Evolutionary conservation across 2,329 filamentous ascomycete species (phyloP), one percentile per base, ranked within the genome.

Genomic region (Hymenotorrendiella dingleyae): DNA sequence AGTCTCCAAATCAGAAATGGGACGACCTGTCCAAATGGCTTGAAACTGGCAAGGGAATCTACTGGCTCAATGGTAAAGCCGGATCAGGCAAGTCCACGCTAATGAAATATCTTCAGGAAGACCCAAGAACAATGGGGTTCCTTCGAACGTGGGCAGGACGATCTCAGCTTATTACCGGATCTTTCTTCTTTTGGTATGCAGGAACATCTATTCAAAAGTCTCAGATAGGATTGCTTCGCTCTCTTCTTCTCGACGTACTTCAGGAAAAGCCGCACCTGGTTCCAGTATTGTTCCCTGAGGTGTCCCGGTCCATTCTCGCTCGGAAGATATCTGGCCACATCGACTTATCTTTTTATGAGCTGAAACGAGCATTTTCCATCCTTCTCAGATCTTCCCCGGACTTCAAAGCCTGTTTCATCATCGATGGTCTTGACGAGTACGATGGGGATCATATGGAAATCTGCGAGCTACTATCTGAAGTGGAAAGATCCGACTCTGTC

Each of bases 151-250:
- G 46, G 39, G 36, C 42, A 7, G 23, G 14, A 2, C 2, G 3
- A 2, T 9, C 2, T 1, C 7, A 27, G 5, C 23, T 49, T 10
- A 12, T 40, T 12, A n/a, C 36, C 0, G 36, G 21, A 0, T 24
- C 16, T 3, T 53, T 50, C 36, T 59, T 49, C 30, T 57, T 52
- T 29, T 60, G 55, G 55, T 44, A 45, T 29, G 42, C 47, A 3
- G 55, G 57, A 1, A 45, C 43, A 11, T 4, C 33, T 1, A 14
- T 57, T 5, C 56, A 60, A 34, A 57, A 54, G 40, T 54, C 55
- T 7, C 44, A 47, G 8, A 36, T 45, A 11, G 57, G 56, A 0
- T 38, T 60, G 3, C 41, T 59, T 4, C 40, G 46, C 5, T 45
- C 52, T n/a, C 12, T 58, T 11, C 44, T 60, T 0, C 26, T 40